Base-by-base conservation (phyloP, 306 rosid genomes). In the Vachellia collinsii region DNA sequence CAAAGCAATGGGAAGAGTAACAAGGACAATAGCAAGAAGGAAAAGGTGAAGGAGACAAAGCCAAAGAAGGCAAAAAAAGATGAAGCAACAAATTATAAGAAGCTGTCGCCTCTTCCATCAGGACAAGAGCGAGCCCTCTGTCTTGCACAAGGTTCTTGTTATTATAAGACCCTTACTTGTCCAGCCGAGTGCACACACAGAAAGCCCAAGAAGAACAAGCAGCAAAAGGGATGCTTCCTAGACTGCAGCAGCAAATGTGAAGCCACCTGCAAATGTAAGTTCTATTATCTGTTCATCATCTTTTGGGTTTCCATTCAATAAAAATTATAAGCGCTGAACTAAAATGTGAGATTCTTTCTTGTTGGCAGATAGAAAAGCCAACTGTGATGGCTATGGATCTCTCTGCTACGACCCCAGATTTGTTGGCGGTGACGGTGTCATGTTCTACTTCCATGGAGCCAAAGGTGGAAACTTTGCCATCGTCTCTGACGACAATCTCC, bases 391-490 rank as follows among this genome's bases (percentile, higher is more conserved):
- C 0, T 92, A 86, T 36, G 95, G 97, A 44, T 79, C 95, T 23
- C 88, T 93, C 66, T 93, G 96, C 61, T 93, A 93, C 41, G 97
- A 93, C 84, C 97, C 97, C 53, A 85, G 95, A 22, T 89, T 92
- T 23, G 90, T 93, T 39, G 97, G 95, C 9, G 97, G 95, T 6
- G 97, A 92, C 19, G 95, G 93, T 37, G 90, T 91, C 7, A 91
- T 92, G 93, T 92, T 92, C 88, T 92, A 92, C 91, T 92, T 92
- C 84, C 95, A 92, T 8, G 97, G 95, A 6, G 88, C 91, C 62
- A 91, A 88, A 46, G 97, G 88, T 12, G 92, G 93, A 77, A 83
- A 88, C 83, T 92, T 92, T 22, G 95, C 92, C 80, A 78, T 90
- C 1, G 91, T 85, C 42, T 92, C 95, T 1, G 93, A 92, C 16